Evolutionary conservation across 768 basidiomycete species (phyloP), one percentile per base, ranked within the genome.

Genomic region (Suillus decipiens): DNA sequence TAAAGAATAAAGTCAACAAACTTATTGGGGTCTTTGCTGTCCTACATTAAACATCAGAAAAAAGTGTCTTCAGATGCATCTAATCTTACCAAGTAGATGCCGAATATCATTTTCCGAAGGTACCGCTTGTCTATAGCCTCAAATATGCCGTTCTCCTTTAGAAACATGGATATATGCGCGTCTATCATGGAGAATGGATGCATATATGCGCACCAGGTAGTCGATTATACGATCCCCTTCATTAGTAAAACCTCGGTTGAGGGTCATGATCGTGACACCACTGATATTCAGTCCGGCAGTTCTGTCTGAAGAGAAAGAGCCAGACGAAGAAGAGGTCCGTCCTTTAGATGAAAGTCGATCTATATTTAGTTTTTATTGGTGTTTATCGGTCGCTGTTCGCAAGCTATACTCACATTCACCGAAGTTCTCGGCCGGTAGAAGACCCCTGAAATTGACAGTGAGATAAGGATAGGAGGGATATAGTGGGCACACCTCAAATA

Each of bases 91-190:
- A 95, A 76, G 71, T 93, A 95, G 59, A 95, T 84, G 7, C 88
- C 93, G 67, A 95, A 92, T 59, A 94, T 88, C 73, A 93, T 93
- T 69, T 89, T 92, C 55, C 85, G 86, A 53, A 96, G 83, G 75
- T 93, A 96, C 66, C 87, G 88, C 70, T 89, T 93, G 70, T 92
- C 84, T 39, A 96, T 77, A 0, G 94, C 94, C 64, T 95, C 90
- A 66, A 92, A 93, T 48, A 95, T 92, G 0, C 94, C 94, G 62
- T 86, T 79, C 76, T 96, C 93, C 93, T 95, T n/a, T 60, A 19
- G 12, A 65, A 22, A 47, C 8, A 19, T 53, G 41, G 14, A 55
- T 67, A 53, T 66, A 64, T 55, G 60, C 41, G 51, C 28, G 9
- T 42, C 6, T 48, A 62, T 60, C 43, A 65, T 58, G 63, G 57